Conservation (phyloP, 2,329 filamentous ascomycete genomes). For the Aspergillus sergii region DNA sequence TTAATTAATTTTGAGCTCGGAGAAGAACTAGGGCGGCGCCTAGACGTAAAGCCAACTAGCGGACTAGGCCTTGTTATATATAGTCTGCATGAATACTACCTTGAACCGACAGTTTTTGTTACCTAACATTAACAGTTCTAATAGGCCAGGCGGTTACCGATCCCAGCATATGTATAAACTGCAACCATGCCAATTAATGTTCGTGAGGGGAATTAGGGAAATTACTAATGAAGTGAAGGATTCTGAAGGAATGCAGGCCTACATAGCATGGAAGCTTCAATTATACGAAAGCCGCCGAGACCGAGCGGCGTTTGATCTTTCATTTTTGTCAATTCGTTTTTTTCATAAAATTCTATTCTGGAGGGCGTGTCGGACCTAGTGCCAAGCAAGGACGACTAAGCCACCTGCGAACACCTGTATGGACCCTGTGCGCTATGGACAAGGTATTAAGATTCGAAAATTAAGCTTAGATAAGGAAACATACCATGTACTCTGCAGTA, state of each 20-base stretch:
- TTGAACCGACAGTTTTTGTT: not conserved
- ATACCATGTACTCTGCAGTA: not conserved
- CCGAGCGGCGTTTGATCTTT: not conserved
- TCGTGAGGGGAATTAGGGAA: not conserved
- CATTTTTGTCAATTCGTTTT: not conserved
- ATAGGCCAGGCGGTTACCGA: not conserved
- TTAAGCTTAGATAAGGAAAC: not conserved
- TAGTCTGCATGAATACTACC: not conserved
- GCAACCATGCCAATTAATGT: not conserved
- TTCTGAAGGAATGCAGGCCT: not conserved
- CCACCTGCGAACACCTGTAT: not conserved
- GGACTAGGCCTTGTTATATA: not conserved
- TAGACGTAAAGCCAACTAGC: not conserved
- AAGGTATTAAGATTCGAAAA: not conserved
- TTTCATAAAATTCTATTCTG: not conserved
- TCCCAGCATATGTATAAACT: not conserved
- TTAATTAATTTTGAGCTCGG: not conserved
- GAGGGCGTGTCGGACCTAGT: not conserved
- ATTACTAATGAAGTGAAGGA: not conserved
- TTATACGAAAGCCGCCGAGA: not conserved
- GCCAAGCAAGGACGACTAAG: not conserved
- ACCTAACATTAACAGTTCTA: not conserved
- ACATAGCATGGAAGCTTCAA: not conserved
- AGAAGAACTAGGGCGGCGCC: not conserved
- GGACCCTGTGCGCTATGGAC: not conserved